phyloP scores from a whole-genome alignment of 23 red algal species.

The Gracilariopsis chorda region DNA sequence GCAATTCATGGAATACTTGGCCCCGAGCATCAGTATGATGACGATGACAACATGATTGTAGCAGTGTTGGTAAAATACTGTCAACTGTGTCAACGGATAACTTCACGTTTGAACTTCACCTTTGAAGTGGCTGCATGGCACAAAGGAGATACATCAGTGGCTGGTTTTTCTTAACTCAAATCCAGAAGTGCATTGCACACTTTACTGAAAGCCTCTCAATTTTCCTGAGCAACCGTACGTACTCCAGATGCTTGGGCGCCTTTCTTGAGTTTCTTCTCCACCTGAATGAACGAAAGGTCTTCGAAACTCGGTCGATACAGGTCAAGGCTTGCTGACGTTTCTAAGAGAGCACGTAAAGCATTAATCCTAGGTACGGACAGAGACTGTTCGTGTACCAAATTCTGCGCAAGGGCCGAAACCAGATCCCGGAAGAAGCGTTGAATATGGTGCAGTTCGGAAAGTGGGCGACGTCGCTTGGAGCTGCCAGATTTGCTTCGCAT shows the following conservation, averaged over 20 bases:
- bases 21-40: not conserved
- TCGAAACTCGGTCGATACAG: not conserved
- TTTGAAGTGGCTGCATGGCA: not conserved
- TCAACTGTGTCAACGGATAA: not conserved
- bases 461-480: not conserved
- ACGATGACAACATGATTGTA: not conserved
- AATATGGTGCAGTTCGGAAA: not conserved
- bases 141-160: no score
- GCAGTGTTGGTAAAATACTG: not conserved
- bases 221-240: not conserved
- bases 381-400: not conserved
- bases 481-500: not conserved
- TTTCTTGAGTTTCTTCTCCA: not conserved
- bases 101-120: not conserved
- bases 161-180: not conserved
- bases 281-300: not conserved
- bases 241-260: not conserved
- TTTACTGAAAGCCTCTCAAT: not conserved
- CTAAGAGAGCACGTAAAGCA: not conserved
- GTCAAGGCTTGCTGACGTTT: not conserved
- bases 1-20: not conserved
- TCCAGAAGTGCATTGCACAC: not conserved
- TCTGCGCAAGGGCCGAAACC: not conserved
- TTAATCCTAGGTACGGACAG: not conserved
- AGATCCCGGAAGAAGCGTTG: not conserved